Evolutionary conservation across 1,284 basidiomycete species (phyloP).

Genomic region (Phellinidium pouzarii): DNA sequence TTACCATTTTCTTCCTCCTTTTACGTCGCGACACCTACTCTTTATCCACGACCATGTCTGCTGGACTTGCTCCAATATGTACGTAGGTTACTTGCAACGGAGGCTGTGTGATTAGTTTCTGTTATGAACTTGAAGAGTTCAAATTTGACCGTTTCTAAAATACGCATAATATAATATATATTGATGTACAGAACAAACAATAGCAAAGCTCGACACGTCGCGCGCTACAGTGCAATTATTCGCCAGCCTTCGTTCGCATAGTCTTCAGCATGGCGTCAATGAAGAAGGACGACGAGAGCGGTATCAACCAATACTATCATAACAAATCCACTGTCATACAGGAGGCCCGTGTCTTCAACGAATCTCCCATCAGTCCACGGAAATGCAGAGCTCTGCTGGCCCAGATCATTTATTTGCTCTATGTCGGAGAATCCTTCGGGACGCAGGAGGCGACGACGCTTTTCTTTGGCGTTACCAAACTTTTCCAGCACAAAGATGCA

Average conservation of each 20-base stretch:
- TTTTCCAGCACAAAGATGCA: constrained; percentile 99
- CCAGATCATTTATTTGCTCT: constrained; percentile 93
- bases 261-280: constrained; percentile 62
- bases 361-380: constrained; percentile 94
- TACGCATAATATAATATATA: too few relatives aligned
- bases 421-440: constrained; percentile 92
- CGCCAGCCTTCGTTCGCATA: constrained; percentile 7
- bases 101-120: neutral
- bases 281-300: constrained; percentile 91
- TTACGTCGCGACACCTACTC: constrained; percentile 14
- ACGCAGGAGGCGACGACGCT: constrained; percentile 96
- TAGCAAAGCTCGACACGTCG: constrained; percentile 2
- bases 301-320: constrained; percentile 82
- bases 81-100: constrained; percentile 7
- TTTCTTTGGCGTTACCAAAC: constrained; percentile 98
- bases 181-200: neutral
- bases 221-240: neutral
- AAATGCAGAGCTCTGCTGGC: constrained; percentile 97
- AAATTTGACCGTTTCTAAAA: too few relatives aligned
- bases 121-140: too few relatives aligned
- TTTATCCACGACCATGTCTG: neutral
- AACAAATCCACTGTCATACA: constrained; percentile 96
- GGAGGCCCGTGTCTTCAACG: constrained; percentile 98
- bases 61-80: constrained; percentile 4
- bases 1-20: constrained; percentile 1